A percentile compares a stretch with the other conserved stretches of the same genome.
These are phyloP conservation scores for Scorias spongiosa DNA, from an alignment of 2,329 filamentous ascomycete genomes.

Conservation along the genomic window DNA sequence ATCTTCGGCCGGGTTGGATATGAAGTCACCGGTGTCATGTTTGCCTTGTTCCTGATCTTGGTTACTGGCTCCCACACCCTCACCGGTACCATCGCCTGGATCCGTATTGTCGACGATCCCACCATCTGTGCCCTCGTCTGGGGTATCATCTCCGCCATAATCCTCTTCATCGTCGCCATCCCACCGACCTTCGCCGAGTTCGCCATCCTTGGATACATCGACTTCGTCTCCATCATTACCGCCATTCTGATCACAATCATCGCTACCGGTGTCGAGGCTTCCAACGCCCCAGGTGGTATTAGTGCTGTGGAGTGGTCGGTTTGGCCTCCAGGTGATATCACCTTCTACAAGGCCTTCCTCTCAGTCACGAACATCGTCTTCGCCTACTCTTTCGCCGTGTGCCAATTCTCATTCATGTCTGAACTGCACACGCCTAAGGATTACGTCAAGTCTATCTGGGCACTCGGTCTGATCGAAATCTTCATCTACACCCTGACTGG, in stretches of 20 bases:
- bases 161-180: slow-evolving; percentile 21
- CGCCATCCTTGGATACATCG: slow-evolving; percentile 21
- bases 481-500: slow-evolving; percentile 51
- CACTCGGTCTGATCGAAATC: slow-evolving; percentile 48
- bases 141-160: slow-evolving; percentile 27
- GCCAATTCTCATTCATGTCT: slow-evolving; percentile 53
- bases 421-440: slow-evolving; percentile 50
- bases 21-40: slow-evolving; percentile 28
- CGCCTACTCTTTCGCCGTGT: slow-evolving; percentile 39
- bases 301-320: slow-evolving; percentile 18
- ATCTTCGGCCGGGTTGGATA: slow-evolving; percentile 29
- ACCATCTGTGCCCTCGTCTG: slow-evolving; percentile 28
- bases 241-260: slow-evolving; percentile 22
- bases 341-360: slow-evolving; percentile 44
- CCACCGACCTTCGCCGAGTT: slow-evolving; percentile 23
- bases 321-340: slow-evolving; percentile 20
- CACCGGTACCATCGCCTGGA: slow-evolving; percentile 31
- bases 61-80: slow-evolving; percentile 29
- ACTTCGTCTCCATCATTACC: slow-evolving; percentile 21
- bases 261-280: slow-evolving; percentile 18
- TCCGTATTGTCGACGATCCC: slow-evolving; percentile 23
- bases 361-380: slow-evolving; percentile 58
- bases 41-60: slow-evolving; percentile 27
- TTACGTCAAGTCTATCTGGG: slow-evolving; percentile 43
- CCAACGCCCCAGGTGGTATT: slow-evolving; percentile 15